Percentiles rank a stretch among this genome's conserved stretches.
phyloP scores from a whole-genome alignment of 2,329 filamentous ascomycete genomes.

The Pseudogymnoascus sp. region DNA sequence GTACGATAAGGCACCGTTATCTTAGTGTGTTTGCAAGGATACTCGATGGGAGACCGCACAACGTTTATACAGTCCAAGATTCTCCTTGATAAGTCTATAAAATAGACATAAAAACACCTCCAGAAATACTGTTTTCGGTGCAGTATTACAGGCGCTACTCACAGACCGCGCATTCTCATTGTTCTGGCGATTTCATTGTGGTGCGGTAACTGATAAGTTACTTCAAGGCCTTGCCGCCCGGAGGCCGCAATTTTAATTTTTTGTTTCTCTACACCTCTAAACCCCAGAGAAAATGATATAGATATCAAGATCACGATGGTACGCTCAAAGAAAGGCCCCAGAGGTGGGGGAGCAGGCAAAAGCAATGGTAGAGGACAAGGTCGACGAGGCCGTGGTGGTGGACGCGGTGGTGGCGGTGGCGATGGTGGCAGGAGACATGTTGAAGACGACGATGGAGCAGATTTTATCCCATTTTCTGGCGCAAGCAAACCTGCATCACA shows the following conservation, averaged over 20 bases:
- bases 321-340: conserved; percentile 8
- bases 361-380: conserved; percentile 11
- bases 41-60: neutral
- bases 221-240: neutral
- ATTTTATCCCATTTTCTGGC: conserved; percentile 8
- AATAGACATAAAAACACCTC: neutral
- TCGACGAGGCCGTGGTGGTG: conserved; percentile 11
- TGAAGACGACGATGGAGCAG: conserved; percentile 11
- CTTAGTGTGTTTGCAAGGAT: conserved; percentile 5
- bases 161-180: neutral
- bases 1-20: neutral
- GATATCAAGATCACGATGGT: neutral
- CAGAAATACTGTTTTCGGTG: neutral
- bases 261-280: neutral
- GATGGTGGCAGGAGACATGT: conserved; percentile 10
- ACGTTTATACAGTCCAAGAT: neutral
- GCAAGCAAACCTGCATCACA: neutral
- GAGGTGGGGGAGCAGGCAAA: conserved; percentile 7
- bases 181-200: neutral
- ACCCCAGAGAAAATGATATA: neutral
- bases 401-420: conserved; percentile 10
- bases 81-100: neutral
- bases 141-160: neutral
- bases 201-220: neutral
- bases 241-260: neutral